A percentile compares a stretch with the other conserved stretches of the same genome.
phyloP scores from a whole-genome alignment of 2,329 filamentous ascomycete genomes.

The Diplodia sapinea region DNA sequence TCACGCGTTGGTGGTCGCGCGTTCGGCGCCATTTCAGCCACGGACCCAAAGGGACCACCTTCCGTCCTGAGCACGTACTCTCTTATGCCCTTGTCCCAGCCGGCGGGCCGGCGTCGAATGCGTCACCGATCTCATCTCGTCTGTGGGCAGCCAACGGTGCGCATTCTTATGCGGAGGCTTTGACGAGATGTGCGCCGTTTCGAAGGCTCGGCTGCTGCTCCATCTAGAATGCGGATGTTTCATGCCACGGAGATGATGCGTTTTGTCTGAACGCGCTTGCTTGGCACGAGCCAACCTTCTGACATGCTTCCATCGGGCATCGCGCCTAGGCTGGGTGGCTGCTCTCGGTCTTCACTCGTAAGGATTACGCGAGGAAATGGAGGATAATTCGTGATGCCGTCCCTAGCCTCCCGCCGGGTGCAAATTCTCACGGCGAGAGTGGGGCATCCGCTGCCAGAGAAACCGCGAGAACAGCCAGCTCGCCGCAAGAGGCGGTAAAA shows the following conservation, averaged over 20 bases:
- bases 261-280: constrained; percentile 19
- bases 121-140: constrained; percentile 25
- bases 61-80: constrained; percentile 26
- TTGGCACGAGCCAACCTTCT: constrained; percentile 27
- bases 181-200: constrained; percentile 6
- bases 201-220: constrained; percentile 20
- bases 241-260: constrained; percentile 29
- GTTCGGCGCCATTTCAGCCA: constrained; percentile 30
- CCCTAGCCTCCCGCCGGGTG: constrained; percentile 14
- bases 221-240: constrained; percentile 26
- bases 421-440: constrained; percentile 28
- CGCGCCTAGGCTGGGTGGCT: constrained; percentile 18
- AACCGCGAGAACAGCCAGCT: constrained; percentile 24
- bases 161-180: constrained; percentile 16
- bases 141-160: not conserved
- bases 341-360: constrained; percentile 26
- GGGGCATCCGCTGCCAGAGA: constrained; percentile 27
- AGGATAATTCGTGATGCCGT: constrained; percentile 17
- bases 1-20: constrained; percentile 30
- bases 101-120: constrained; percentile 10
- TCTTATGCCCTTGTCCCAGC: constrained; percentile 14
- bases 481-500: constrained; percentile 22
- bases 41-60: constrained; percentile 26
- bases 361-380: constrained; percentile 30
- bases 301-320: constrained; percentile 26